A percentile compares a stretch with the other conserved stretches of the same genome.
These are phyloP conservation scores for Leccinum variicolor DNA, from an alignment of 768 basidiomycete genomes.

Conservation along the genomic window DNA sequence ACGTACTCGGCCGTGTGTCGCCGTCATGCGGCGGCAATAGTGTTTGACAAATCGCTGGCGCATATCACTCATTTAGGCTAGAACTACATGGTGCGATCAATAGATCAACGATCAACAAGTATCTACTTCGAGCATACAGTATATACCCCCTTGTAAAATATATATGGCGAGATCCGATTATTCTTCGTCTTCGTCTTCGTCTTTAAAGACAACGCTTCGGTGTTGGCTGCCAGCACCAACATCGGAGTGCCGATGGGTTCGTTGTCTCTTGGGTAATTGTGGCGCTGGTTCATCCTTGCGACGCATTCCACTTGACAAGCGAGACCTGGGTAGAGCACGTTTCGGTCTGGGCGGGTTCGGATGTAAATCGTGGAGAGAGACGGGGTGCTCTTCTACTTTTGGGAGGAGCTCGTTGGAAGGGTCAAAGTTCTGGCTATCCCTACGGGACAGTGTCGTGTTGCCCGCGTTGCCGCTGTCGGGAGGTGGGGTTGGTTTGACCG, in stretches of 20 bases:
- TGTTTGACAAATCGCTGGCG: neutral
- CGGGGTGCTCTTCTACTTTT: slow-evolving; percentile 19
- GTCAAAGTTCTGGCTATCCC: slow-evolving; percentile 12
- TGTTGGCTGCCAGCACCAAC: slow-evolving; percentile 9
- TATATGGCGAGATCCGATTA: neutral
- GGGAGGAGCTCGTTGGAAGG: slow-evolving; percentile 11
- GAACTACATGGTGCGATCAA: slow-evolving; percentile 7
- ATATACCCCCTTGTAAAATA: neutral
- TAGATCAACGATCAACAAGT: neutral
- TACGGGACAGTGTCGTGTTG: neutral
- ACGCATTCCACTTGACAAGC: slow-evolving; percentile 4
- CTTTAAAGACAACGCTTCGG: neutral
- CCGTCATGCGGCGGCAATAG: neutral
- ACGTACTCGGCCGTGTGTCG: neutral
- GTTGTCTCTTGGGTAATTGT: slow-evolving; percentile 23
- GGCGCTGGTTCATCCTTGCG: slow-evolving; percentile 3
- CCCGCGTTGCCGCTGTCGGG: slow-evolving; percentile 5
- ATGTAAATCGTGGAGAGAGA: slow-evolving; percentile 13
- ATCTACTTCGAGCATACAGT: neutral
- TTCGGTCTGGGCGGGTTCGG: slow-evolving; percentile 19
- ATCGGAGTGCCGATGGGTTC: slow-evolving; percentile 19
- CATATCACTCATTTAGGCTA: neutral
- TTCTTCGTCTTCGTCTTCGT: slow-evolving; percentile 17
- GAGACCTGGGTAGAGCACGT: slow-evolving; percentile 27
- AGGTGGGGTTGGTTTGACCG: neutral